phyloP scores from a whole-genome alignment of 2,329 filamentous ascomycete genomes.

The Penicillium sp. region DNA sequence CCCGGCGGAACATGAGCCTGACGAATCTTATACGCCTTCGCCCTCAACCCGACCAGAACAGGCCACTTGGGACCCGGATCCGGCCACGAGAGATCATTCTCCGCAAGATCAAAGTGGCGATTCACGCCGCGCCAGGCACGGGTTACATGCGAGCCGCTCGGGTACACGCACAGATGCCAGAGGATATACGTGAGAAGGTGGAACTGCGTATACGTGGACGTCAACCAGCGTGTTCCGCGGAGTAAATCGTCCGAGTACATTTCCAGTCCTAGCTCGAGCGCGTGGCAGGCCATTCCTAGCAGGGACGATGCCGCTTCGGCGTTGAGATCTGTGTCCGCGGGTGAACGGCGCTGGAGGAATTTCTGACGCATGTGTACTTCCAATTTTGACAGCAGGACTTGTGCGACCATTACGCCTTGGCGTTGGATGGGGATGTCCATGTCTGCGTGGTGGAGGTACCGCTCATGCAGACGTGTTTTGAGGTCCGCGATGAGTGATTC shows the following conservation, averaged over 20 bases:
- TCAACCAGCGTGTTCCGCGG: conserved; percentile 46
- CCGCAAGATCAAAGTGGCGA: conserved; percentile 23
- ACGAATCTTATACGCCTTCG: conserved; percentile 27
- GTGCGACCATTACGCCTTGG: conserved; percentile 37
- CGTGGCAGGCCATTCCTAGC: conserved; percentile 41
- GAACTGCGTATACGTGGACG: conserved; percentile 51
- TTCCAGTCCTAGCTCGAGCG: conserved; percentile 42
- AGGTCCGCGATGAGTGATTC: conserved; percentile 52
- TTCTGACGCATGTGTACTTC: conserved; percentile 44
- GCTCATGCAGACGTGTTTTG: conserved; percentile 54
- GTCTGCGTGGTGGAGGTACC: conserved; percentile 59
- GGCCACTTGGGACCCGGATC: conserved; percentile 34
- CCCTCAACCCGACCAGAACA: conserved; percentile 26
- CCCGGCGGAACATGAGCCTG: conserved; percentile 13
- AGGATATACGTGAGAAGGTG: conserved; percentile 54
- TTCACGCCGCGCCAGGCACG: conserved; percentile 42
- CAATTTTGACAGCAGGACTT: conserved; percentile 43
- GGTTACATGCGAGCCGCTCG: conserved; percentile 36
- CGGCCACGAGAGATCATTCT: conserved; percentile 28
- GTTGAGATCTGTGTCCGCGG: conserved; percentile 18
- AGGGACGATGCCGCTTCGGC: conserved; percentile 40
- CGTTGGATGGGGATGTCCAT: conserved; percentile 57
- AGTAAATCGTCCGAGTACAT: conserved; percentile 48
- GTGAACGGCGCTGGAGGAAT: conserved; percentile 22
- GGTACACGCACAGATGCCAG: conserved; percentile 53